Evolutionary conservation across 495 filamentous ascomycete species (phyloP).

Genomic region (Aspergillus wentii): DNA sequence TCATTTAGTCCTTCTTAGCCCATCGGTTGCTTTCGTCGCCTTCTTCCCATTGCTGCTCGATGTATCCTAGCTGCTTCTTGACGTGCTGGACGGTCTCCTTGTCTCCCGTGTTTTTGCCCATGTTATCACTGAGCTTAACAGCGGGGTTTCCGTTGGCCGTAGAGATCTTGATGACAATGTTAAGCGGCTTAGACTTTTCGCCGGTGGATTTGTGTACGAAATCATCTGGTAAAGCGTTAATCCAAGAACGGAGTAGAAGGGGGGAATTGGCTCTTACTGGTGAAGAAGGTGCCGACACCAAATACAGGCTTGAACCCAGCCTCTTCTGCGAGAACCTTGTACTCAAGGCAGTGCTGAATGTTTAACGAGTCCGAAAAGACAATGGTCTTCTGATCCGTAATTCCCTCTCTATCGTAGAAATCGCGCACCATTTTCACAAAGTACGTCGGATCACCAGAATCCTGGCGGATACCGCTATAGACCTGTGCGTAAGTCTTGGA

Average conservation of each 20-base stretch:
- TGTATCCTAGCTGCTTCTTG: slow-evolving; percentile 79
- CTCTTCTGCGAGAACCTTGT: slow-evolving; percentile 74
- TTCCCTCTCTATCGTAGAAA: slow-evolving; percentile 76
- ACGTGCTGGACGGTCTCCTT: slow-evolving; percentile 71
- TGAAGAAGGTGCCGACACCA: slow-evolving; percentile 92
- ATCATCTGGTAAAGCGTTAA: slow-evolving; percentile 58
- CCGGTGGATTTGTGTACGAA: slow-evolving; percentile 61
- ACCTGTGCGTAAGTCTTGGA: slow-evolving; percentile 71
- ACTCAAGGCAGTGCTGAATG: slow-evolving; percentile 85
- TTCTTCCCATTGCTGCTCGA: slow-evolving; percentile 74
- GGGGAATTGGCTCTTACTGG: slow-evolving; percentile 49
- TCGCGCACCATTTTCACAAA: slow-evolving; percentile 80
- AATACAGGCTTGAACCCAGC: slow-evolving; percentile 80
- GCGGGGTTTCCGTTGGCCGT: slow-evolving; percentile 77
- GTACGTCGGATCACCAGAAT: slow-evolving; percentile 82
- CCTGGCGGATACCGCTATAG: slow-evolving; percentile 86
- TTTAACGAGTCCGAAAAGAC: slow-evolving; percentile 97
- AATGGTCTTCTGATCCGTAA: slow-evolving; percentile 80
- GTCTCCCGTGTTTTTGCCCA: slow-evolving; percentile 94
- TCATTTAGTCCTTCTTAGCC: slow-evolving; percentile 40
- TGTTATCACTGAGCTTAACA: slow-evolving; percentile 95
- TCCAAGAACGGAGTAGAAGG: not conserved
- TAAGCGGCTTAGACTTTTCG: slow-evolving; percentile 86
- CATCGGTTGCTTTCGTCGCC: slow-evolving; percentile 84
- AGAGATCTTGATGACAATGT: slow-evolving; percentile 95